Percentiles rank a stretch among this genome's conserved stretches.
These are phyloP conservation scores for Solanum paucissectum DNA, from an alignment of 257 asterid genomes.

Conservation along the genomic window DNA sequence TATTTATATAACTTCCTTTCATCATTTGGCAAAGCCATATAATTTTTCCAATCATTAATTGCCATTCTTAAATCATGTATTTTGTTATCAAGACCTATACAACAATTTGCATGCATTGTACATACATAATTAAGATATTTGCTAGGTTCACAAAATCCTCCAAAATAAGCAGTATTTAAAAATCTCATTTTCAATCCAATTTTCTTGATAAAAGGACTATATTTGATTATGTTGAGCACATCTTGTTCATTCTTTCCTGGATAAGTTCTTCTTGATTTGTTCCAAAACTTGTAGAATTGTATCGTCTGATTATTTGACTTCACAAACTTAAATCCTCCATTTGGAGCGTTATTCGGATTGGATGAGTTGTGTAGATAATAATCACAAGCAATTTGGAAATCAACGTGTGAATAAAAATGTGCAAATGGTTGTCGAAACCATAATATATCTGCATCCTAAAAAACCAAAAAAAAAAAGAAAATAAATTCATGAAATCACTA, in stretches of 20 bases:
- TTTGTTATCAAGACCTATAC: constrained; percentile 43
- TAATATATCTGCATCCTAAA: constrained; percentile 50
- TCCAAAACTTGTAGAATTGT: constrained; percentile 47
- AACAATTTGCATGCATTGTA: constrained; percentile 74
- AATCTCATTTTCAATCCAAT: constrained; percentile 38
- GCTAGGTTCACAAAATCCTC: constrained; percentile 54
- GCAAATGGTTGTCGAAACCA: constrained; percentile 48
- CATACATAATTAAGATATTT: constrained; percentile 29
- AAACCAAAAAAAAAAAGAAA: not conserved
- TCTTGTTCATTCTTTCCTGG: constrained; percentile 43
- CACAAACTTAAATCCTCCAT: constrained; percentile 36
- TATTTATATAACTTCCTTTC: not conserved
- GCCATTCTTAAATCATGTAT: constrained; percentile 38
- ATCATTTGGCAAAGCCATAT: constrained; percentile 8
- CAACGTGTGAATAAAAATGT: constrained; percentile 22
- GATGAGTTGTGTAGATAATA: constrained; percentile 6
- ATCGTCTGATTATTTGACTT: constrained; percentile 28
- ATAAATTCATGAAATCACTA: not conserved
- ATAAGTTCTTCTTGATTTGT: constrained; percentile 13
- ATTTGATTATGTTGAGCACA: constrained; percentile 32
- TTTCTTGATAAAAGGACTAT: constrained; percentile 11
- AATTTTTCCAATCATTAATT: constrained; percentile 43
- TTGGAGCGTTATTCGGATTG: constrained; percentile 21
- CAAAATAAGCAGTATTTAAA: constrained; percentile 32
- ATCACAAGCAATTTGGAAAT: constrained; percentile 45